Evolutionary conservation across 306 rosid genomes (phyloP), one percentile per base, ranked within the genome.

Genomic region (Medicago ruthenica): DNA sequence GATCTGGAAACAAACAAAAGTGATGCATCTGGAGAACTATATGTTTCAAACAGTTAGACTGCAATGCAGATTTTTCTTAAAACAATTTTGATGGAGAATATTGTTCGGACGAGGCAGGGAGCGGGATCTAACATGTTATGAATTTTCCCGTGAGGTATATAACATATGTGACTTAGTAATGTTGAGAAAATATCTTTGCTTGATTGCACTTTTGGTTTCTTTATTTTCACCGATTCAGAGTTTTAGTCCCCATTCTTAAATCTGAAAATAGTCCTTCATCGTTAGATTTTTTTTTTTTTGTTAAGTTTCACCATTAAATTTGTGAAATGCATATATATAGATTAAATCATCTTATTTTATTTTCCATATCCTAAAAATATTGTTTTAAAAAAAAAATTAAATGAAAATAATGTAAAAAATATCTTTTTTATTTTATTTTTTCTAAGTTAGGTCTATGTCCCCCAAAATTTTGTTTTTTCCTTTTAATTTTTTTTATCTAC

Each of bases 111-210:
- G 79, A 75, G 57, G 66, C 21, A 20, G 27, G 79, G 73, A 78
- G 67, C 80, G 81, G 68, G 42, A 75, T 70, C 80, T 61, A 64
- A 82, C 70, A 45, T 65, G 83, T 53, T 88, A 79, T 80, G 67
- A 47, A 44, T 75, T 65, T 73, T 78, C 86, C 88, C 59, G 15
- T 70, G 76, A 71, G 86, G 77, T 78, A 80, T 75, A 62, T 83
- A 76, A 83, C 69, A 84, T 71, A 85, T 80, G 74, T 62, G 51
- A 65, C 17, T 67, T 65, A 68, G 65, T 77, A 85, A 64, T 27
- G 72, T n/a, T n/a, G 75, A 67, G 70, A 74, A 67, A 72, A 50
- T 48, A 80, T 76, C 80, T 76, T 74, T 7, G 4, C 15, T 21
- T 58, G 22, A 24, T 12, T 59, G 9, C 41, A 31, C 5, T 60